Evolutionary conservation across 1,139 yeast species (phyloP), one percentile per base, ranked within the genome.

Genomic region (Sugiyamaella paludigena): DNA sequence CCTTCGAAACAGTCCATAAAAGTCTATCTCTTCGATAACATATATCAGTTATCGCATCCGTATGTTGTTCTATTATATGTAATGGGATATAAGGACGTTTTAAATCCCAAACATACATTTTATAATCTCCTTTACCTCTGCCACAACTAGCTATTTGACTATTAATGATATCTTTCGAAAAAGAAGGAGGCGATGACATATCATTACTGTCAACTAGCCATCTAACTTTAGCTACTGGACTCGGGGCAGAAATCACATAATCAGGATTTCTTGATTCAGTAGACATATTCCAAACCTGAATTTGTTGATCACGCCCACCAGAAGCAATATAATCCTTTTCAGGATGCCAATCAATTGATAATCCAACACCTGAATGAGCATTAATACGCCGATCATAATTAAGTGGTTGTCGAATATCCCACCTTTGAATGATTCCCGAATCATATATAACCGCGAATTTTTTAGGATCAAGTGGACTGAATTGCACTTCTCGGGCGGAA

Each of bases 291-390:
- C 95, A 88, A 1, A 87, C 79, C 56, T 87, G 88, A 38, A 87
- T 75, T 56, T 83, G 84, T 55, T 81, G 87, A 67, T 92, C 99
- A 58, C 97, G 75, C 9, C 98, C 98, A 15, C 98, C 98, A 10
- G 96, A 87, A 1, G 84, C 83, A 13, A 92, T 79, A 59, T 83
- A 87, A 56, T 89, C 96, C 36, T 77, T 69, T 43, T 82, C 84
- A 0, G 95, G 95, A 62, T 91, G 96, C 81, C 96, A 89, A 61
- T 87, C 89, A 8, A 92, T 68, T 1, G 95, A 81, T 16, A 91
- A 72, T 0, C 96, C 98, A 1, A 96, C 95, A 0, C 96, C 96
- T 1, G 92, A 79, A 65, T 92, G 98, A 2, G 96, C 94, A 60
- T 85, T 87, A 67, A 94, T 78, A 53, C 85, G 81, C 43, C 82